Percentiles rank a stretch among this genome's conserved stretches.
Conservation (phyloP, 257 asterid genomes). For the Primulina tabacum region DNA sequence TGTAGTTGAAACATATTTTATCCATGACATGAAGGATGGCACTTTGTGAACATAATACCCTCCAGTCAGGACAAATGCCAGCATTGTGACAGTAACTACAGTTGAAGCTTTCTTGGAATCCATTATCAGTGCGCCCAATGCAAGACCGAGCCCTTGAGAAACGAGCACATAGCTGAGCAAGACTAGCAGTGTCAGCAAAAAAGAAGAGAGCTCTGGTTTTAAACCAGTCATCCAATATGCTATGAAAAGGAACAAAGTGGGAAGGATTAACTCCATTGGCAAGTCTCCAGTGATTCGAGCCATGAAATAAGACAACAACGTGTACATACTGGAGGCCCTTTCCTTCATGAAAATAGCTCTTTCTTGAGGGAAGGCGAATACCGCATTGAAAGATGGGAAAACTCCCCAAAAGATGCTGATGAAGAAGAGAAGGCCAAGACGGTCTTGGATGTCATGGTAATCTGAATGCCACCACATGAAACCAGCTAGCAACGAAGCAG, state of each 20-base stretch:
- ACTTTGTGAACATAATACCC: slow-evolving; percentile 51
- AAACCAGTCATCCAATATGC: slow-evolving; percentile 54
- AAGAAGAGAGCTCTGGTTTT: slow-evolving; percentile 38
- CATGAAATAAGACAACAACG: slow-evolving; percentile 49
- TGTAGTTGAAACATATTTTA: slow-evolving; percentile 50
- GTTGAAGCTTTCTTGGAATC: slow-evolving; percentile 56
- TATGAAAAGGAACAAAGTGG: slow-evolving; percentile 39
- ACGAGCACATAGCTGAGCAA: slow-evolving; percentile 44
- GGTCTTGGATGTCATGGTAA: slow-evolving; percentile 39
- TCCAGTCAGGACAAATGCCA: slow-evolving; percentile 45
- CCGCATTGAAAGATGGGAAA: slow-evolving; percentile 40
- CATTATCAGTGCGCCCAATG: slow-evolving; percentile 50
- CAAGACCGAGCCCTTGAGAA: slow-evolving; percentile 52
- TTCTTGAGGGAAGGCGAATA: slow-evolving; percentile 47
- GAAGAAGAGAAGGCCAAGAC: slow-evolving; percentile 55
- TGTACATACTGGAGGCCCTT: slow-evolving; percentile 54
- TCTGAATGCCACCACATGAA: slow-evolving; percentile 55
- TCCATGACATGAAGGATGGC: slow-evolving; percentile 40
- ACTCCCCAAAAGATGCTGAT: slow-evolving; percentile 55
- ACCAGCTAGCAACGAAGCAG: slow-evolving; percentile 45
- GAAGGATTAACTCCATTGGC: slow-evolving; percentile 58
- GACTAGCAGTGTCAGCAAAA: slow-evolving; percentile 32
- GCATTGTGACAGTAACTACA: slow-evolving; percentile 48
- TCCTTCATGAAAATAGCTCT: slow-evolving; percentile 44
- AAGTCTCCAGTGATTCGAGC: slow-evolving; percentile 45